Percentiles rank a stretch among this genome's conserved stretches.
phyloP scores from a whole-genome alignment of 768 basidiomycete genomes.

The Hygrophorus pudorinus region DNA sequence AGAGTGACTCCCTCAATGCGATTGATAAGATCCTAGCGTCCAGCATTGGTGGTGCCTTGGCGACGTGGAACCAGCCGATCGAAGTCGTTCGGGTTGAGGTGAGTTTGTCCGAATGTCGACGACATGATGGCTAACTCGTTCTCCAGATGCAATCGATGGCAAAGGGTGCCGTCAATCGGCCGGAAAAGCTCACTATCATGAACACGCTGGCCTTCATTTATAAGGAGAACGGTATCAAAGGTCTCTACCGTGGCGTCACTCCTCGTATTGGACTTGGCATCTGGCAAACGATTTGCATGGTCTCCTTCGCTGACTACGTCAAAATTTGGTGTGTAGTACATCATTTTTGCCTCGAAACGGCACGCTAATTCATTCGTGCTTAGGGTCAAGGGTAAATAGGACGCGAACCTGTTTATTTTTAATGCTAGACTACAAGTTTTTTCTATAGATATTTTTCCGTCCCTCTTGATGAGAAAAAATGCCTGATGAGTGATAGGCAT shows the following conservation, averaged over 20 bases:
- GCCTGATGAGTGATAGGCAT: neutral
- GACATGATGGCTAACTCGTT: conserved; percentile 3
- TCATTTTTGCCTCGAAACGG: neutral
- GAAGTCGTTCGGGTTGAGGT: conserved; percentile 97
- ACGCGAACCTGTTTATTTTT: too few relatives aligned
- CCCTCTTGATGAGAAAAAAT: conserved; percentile 1
- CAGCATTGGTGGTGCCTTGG: conserved; percentile 86
- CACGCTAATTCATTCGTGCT: conserved; percentile 7
- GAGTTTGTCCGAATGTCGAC: conserved; percentile 8
- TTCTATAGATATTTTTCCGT: neutral
- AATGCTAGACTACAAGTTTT: too few relatives aligned
- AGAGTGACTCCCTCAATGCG: conserved; percentile 63
- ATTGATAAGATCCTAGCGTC: conserved; percentile 85
- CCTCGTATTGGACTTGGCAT: conserved; percentile 93
- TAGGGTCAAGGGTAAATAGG: conserved; percentile 44
- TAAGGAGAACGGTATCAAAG: conserved; percentile 92
- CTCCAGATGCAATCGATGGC: conserved; percentile 98
- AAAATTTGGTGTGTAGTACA: conserved; percentile 70
- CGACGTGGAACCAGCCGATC: conserved; percentile 99
- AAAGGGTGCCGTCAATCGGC: conserved; percentile 70
- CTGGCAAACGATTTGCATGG: conserved; percentile 99
- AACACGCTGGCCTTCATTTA: conserved; percentile 94
- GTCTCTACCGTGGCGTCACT: conserved; percentile 94
- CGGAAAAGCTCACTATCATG: conserved; percentile 83
- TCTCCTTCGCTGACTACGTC: conserved; percentile 94